Conservation (phyloP, 768 basidiomycete genomes). For the Pisolithus orientalis region DNA sequence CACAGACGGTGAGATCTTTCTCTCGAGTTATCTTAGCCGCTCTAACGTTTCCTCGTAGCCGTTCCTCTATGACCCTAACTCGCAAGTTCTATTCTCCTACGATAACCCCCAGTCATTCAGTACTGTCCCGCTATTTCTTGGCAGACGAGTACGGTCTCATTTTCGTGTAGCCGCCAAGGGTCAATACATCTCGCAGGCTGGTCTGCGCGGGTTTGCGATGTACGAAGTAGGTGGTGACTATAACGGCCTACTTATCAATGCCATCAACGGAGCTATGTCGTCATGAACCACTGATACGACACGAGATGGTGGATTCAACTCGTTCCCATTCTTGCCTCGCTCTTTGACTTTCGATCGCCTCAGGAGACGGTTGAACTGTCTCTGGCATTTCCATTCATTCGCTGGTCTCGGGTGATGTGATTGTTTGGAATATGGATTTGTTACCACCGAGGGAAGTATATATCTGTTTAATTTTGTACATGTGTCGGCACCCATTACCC, state of each 20-base stretch:
- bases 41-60: constrained; percentile 38
- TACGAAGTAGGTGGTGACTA: constrained; percentile 41
- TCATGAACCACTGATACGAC: neutral
- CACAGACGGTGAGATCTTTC: constrained; percentile 54
- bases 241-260: constrained; percentile 27
- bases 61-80: constrained; percentile 53
- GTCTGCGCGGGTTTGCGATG: constrained; percentile 39
- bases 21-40: neutral
- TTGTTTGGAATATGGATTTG: neutral
- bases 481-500: neutral
- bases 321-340: neutral
- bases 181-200: constrained; percentile 27
- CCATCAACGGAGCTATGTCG: constrained; percentile 27
- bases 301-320: constrained; percentile 4
- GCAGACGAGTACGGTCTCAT: no score
- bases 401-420: constrained; percentile 13
- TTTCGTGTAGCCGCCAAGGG: constrained; percentile 36
- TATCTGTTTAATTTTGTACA: neutral
- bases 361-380: constrained; percentile 1
- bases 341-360: constrained; percentile 5
- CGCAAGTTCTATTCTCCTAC: constrained; percentile 56
- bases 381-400: constrained; percentile 5
- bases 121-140: constrained; percentile 16
- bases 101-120: constrained; percentile 59
- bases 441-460: neutral